phyloP scores from a whole-genome alignment of 1,284 basidiomycete species.

The Leccinum subspadiceum region DNA sequence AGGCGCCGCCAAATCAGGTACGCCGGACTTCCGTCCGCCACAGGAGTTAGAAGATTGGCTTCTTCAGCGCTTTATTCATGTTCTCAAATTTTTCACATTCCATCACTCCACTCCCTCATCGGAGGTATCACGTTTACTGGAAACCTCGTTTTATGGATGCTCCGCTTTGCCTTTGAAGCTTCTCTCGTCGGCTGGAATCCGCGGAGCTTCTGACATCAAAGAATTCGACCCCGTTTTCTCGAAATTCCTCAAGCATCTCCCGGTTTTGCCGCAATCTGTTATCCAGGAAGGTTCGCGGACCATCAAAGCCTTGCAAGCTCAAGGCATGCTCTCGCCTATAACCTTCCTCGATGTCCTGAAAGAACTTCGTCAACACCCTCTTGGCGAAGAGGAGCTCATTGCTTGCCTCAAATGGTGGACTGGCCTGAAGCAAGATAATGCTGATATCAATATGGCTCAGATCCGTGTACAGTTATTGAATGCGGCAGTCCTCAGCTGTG shows the following conservation, averaged over 20 bases:
- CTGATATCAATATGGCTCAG: constrained; percentile 37
- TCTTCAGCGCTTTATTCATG: constrained; percentile 72
- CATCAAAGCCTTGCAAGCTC: constrained; percentile 63
- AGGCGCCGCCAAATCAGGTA: constrained; percentile 38
- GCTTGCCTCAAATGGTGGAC: constrained; percentile 93
- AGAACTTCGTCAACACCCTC: constrained; percentile 74
- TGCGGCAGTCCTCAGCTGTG: constrained; percentile 60
- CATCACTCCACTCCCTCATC: constrained; percentile 83
- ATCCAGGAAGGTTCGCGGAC: constrained; percentile 64
- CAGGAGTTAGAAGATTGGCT: constrained; percentile 51
- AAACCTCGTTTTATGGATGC: constrained; percentile 82
- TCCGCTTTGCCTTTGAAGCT: constrained; percentile 59
- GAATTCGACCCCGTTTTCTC: constrained; percentile 75
- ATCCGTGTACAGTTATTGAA: constrained; percentile 66
- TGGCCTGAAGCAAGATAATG: constrained; percentile 52
- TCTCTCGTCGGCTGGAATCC: constrained; percentile 79
- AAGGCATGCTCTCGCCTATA: constrained; percentile 78
- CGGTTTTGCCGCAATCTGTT: constrained; percentile 71
- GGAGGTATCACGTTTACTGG: constrained; percentile 78
- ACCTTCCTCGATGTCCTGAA: constrained; percentile 83
- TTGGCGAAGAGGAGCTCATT: constrained; percentile 74
- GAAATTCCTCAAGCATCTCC: constrained; percentile 79
- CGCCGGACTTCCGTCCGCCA: constrained; percentile 29
- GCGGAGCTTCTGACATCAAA: constrained; percentile 69
- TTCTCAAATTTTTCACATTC: constrained; percentile 89